A percentile compares a stretch with the other conserved stretches of the same genome.
Evolutionary conservation across 768 basidiomycete species (phyloP).

Genomic region (Lenzites betulinus): DNA sequence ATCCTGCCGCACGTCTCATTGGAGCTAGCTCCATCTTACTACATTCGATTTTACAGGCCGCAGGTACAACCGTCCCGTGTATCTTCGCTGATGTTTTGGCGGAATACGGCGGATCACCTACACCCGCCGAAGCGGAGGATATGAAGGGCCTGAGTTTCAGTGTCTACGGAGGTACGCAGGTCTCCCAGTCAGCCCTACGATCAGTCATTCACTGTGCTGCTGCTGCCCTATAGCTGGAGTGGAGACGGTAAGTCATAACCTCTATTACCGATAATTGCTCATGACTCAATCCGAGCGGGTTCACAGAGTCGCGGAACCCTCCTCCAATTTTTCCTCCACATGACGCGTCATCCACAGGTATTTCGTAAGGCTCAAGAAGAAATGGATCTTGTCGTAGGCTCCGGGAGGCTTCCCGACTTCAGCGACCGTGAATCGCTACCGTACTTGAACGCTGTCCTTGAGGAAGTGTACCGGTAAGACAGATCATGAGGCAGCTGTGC

Average conservation of each 20-base stretch:
- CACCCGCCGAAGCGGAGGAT: too few species aligned
- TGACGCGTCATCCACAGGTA: slow-evolving; percentile 38
- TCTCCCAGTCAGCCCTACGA: too few species aligned
- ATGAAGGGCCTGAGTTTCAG: too few species aligned
- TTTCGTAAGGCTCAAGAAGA: slow-evolving; percentile 42
- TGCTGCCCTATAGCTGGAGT: too few species aligned
- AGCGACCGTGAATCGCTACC: slow-evolving; percentile 42
- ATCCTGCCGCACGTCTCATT: too few species aligned
- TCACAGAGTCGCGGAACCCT: slow-evolving; percentile 41
- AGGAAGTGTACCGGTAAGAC: slow-evolving; percentile 33
- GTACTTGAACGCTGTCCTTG: slow-evolving; percentile 39
- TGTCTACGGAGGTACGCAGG: too few species aligned
- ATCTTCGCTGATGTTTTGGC: not conserved
- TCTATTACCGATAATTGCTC: too few species aligned
- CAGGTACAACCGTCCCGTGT: not conserved
- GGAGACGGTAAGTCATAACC: too few species aligned
- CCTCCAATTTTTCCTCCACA: slow-evolving; percentile 41
- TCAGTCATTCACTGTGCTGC: too few species aligned
- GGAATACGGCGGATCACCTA: not conserved
- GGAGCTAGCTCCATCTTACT: too few species aligned
- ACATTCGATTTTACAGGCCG: too few species aligned
- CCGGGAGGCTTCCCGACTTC: slow-evolving; percentile 40
- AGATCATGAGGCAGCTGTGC: not conserved
- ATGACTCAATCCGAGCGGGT: too few species aligned
- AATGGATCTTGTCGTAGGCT: slow-evolving; percentile 42